Base-by-base conservation (phyloP, 306 rosid genomes). In the Acacia melanoxylon region DNA sequence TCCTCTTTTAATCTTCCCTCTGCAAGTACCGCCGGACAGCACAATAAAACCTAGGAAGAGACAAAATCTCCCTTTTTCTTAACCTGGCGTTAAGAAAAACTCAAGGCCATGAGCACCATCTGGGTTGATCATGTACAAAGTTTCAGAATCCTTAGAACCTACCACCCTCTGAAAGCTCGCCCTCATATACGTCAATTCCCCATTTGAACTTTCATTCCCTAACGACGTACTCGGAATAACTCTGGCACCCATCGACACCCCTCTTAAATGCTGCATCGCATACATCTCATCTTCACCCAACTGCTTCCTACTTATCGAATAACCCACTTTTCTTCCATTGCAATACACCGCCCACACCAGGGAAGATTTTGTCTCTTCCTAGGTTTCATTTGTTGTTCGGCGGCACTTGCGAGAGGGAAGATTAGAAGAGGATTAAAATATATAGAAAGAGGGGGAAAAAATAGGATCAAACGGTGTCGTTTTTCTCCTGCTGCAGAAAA, bases 181-280 rank as follows among this genome's bases (percentile, higher is more conserved):
- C 25, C 99, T 91, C 85, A 93, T 90, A n/a, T 95, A 95, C 0
- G 98, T 93, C 90, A 95, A 74, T 72, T 95, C 97, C 1, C 98
- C 98, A 8, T 95, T 96, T 2, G 81, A 68, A 41, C 68, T 72
- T 24, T 90, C 92, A 42, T 91, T 89, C 27, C 44, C 89, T 1
- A 86, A 71, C 2, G 87, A 71, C 4, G 92, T 81, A 77, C 77
- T 14, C 0, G 97, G 98, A 33, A 95, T 89, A 67, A 95, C 98
- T 15, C 99, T 98, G 10, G 99, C 99, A 1, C 99, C 99, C 97
- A 93, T 93, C 0, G 97, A 95, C 25, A 95, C 99, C 10, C 99
- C 99, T 85, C 97, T 86, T 78, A 95, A 69, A 42, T 89, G 92
- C 66, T 93, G 99, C 97, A 93, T 95, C 42, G 93, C 98, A 69